A percentile compares a stretch with the other conserved stretches of the same genome.
These are phyloP conservation scores for Rubroboletus satanas DNA, from an alignment of 768 basidiomycete species.

Conservation along the genomic window DNA sequence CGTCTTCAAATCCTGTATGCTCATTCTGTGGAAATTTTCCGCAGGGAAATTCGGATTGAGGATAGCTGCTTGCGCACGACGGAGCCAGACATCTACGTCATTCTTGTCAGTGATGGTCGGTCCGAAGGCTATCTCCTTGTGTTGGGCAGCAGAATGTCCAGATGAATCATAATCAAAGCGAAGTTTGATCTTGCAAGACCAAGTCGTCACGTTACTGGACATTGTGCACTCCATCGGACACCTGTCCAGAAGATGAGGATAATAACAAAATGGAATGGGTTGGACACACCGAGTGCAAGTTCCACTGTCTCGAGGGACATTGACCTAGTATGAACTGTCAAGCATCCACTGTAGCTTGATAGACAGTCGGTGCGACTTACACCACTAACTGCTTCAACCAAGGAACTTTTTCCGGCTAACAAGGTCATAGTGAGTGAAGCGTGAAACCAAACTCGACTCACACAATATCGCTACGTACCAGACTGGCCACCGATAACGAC, in stretches of 20 bases:
- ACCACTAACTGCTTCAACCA: slow-evolving; percentile 55
- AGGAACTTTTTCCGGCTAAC: slow-evolving; percentile 55
- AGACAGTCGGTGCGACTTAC: slow-evolving; percentile 30
- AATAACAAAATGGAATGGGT: neutral
- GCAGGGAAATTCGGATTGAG: slow-evolving; percentile 27
- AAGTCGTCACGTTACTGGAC: slow-evolving; percentile 35
- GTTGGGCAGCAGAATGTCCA: slow-evolving; percentile 20
- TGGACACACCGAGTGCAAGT: slow-evolving; percentile 51
- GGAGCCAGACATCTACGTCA: slow-evolving; percentile 39
- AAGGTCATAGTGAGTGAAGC: neutral
- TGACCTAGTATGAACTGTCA: slow-evolving; percentile 39
- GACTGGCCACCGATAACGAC: slow-evolving; percentile 58
- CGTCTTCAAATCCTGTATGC: slow-evolving; percentile 22
- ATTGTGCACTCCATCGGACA: slow-evolving; percentile 55
- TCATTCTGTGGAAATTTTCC: slow-evolving; percentile 23
- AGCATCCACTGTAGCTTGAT: neutral
- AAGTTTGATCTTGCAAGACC: slow-evolving; percentile 46
- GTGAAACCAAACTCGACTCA: neutral
- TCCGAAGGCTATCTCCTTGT: slow-evolving; percentile 27
- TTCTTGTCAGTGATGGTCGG: slow-evolving; percentile 26
- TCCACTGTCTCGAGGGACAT: slow-evolving; percentile 57
- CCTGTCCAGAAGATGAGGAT: slow-evolving; percentile 25
- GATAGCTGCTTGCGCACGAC: slow-evolving; percentile 46
- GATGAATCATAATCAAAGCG: slow-evolving; percentile 31
- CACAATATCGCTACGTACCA: slow-evolving; percentile 32